Conservation (phyloP, 2,329 filamentous ascomycete genomes). For the Pseudogymnoascus sp. region DNA sequence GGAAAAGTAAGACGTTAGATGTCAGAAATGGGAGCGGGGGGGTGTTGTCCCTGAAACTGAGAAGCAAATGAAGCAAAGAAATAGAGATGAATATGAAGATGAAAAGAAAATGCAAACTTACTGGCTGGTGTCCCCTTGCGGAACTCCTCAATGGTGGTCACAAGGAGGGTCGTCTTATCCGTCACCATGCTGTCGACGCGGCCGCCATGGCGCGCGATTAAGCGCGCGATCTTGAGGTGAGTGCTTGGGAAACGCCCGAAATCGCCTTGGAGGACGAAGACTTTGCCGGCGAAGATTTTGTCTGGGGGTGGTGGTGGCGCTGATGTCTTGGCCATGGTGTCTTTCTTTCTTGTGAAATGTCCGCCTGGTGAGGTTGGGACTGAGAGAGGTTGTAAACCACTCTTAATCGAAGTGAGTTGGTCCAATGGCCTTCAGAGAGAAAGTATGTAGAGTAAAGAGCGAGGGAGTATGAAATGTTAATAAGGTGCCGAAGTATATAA, state of each 20-base stretch:
- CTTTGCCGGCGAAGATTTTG: slow-evolving; percentile 42
- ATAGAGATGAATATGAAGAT: not conserved
- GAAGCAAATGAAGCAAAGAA: not conserved
- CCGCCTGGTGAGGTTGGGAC: not conserved
- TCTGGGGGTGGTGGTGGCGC: slow-evolving; percentile 13
- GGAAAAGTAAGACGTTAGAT: not conserved
- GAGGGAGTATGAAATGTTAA: not conserved
- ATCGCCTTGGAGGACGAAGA: slow-evolving; percentile 50
- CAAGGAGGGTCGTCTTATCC: slow-evolving; percentile 59
- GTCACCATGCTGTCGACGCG: slow-evolving; percentile 43
- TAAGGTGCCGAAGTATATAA: not conserved
- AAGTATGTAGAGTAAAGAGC: not conserved
- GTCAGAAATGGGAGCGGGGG: not conserved
- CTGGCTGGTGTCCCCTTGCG: slow-evolving; percentile 28
- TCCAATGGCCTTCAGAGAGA: not conserved
- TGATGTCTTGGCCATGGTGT: slow-evolving; percentile 18
- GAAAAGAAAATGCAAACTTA: slow-evolving; percentile 18
- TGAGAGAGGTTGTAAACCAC: not conserved
- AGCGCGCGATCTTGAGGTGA: slow-evolving; percentile 51
- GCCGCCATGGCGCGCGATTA: slow-evolving; percentile 57
- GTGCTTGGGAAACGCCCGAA: slow-evolving; percentile 38
- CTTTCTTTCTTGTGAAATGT: not conserved
- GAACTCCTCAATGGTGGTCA: slow-evolving; percentile 56
- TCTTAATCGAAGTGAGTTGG: not conserved
- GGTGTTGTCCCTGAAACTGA: no score